A percentile compares a stretch with the other conserved stretches of the same genome.
These are phyloP conservation scores for Penicillium tannophilum DNA, from an alignment of 495 filamentous ascomycete genomes.

Conservation along the genomic window DNA sequence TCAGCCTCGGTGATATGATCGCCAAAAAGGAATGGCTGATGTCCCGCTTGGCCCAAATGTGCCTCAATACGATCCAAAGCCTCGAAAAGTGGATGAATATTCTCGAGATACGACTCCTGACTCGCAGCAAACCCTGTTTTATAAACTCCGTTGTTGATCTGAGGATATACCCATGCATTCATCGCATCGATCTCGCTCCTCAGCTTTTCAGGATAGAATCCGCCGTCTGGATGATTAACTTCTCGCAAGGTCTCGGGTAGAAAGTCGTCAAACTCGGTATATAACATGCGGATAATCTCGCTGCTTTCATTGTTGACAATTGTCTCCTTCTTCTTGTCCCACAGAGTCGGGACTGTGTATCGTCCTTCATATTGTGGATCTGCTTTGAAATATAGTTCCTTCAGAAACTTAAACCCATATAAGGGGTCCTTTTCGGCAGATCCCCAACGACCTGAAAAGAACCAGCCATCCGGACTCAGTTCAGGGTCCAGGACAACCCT, in stretches of 20 bases:
- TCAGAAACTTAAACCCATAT: constrained; percentile 62
- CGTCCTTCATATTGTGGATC: constrained; percentile 70
- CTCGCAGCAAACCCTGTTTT: constrained; percentile 68
- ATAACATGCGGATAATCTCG: constrained; percentile 76
- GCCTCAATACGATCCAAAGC: constrained; percentile 64
- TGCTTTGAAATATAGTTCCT: constrained; percentile 71
- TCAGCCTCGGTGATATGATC: constrained; percentile 68
- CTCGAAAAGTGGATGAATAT: constrained; percentile 62
- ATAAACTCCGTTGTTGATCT: constrained; percentile 72
- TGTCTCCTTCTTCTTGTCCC: constrained; percentile 69
- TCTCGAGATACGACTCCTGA: constrained; percentile 64
- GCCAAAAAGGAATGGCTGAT: constrained; percentile 65
- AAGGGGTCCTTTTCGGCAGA: constrained; percentile 62
- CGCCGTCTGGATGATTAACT: constrained; percentile 44
- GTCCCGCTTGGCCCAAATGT: constrained; percentile 49
- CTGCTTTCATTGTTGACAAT: constrained; percentile 86
- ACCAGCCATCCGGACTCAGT: constrained; percentile 68
- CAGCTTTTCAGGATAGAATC: constrained; percentile 59
- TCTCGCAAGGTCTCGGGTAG: constrained; percentile 53
- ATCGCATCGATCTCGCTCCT: constrained; percentile 59
- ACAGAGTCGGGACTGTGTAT: constrained; percentile 80
- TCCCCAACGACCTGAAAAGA: constrained; percentile 63
- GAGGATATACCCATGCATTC: constrained; percentile 66
- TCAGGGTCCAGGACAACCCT: constrained; percentile 70
- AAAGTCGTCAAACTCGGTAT: constrained; percentile 60